phyloP scores from a whole-genome alignment of 371 early-diverging fungal genomes.

The Saksenaea oblongispora region DNA sequence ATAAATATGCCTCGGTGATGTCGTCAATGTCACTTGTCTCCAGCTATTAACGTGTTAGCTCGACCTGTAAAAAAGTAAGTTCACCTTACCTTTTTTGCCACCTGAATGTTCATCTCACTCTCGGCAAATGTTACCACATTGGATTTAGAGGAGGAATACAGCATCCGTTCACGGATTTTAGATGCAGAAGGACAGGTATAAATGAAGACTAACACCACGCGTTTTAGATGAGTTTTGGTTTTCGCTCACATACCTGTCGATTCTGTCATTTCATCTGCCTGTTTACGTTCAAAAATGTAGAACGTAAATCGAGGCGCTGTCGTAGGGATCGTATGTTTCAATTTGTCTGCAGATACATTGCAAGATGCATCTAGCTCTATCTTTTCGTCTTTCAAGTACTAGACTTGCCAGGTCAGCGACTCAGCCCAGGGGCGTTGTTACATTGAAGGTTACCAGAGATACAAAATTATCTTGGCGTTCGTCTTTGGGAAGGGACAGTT shows the following conservation, averaged over 20 bases:
- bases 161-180: constrained; percentile 86
- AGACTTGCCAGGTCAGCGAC: constrained; percentile 11
- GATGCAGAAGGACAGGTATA: constrained; percentile 81
- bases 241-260: constrained; percentile 44
- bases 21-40: constrained; percentile 76
- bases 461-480: constrained; percentile 59
- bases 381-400: constrained; percentile 54
- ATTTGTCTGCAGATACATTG: constrained; percentile 42
- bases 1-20: constrained; percentile 57
- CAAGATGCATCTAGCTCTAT: constrained; percentile 53
- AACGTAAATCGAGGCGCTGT: constrained; percentile 73
- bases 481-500: constrained; percentile 36
- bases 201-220: constrained; percentile 58
- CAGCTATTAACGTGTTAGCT: constrained; percentile 30
- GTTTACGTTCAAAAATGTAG: constrained; percentile 51
- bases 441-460: constrained; percentile 50
- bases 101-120: constrained; percentile 48
- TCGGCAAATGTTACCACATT: constrained; percentile 61
- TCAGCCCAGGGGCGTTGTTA: neutral
- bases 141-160: constrained; percentile 76
- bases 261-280: constrained; percentile 38
- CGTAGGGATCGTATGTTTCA: constrained; percentile 46
- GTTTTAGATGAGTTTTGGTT: neutral
- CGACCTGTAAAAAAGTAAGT: neutral
- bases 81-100: constrained; percentile 63